Base-by-base conservation (phyloP, 2,329 filamentous ascomycete genomes). In the Aspergillus persii region DNA sequence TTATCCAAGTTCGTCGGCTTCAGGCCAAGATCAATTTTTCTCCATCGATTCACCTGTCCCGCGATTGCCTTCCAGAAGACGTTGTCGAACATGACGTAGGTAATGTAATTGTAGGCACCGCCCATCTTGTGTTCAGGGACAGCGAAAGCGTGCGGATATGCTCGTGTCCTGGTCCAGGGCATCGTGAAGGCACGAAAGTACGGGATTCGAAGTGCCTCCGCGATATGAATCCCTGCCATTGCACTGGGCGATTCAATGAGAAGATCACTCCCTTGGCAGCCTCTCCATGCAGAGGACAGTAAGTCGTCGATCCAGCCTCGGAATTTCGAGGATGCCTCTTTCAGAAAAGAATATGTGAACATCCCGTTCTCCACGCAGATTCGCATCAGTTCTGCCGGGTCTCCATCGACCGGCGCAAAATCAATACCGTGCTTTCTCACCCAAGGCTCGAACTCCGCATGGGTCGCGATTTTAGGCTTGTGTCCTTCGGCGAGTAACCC, bases 161-260 rank as follows among this genome's bases (percentile, higher is more conserved):
- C 92, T 55, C 95, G 84, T 15, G 95, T 99, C 52, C 93, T 87
- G 0, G 95, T 96, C 95, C 95, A 99, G 0, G 95, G 95, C 95
- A 99, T 99, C 18, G 92, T 96, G 72, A 99, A 99, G 0, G 93
- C 94, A 57, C 95, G 87, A 80, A 98, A 98, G 75, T 99, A 99
- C 0, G 95, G 95, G 49, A 99, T 96, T 12, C 86, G 83, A 2
- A 99, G 83, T 27, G 92, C 92, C 77, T 99, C 95, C 1, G 95
- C 95, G 65, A 99, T 96, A 74, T 99, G 95, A 56, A 99, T 96
- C 29, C 95, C 95, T 0, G 90, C 92, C 95, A 99, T 99, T 12
- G 95, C 92, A 58, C 91, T 96, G 0, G 95, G 95, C 50, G 91
- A 96, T 74, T 99, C 95, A 61, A 99, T 96, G 44, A 99, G 81